phyloP scores from a whole-genome alignment of 192 early-diverging fungal genomes.

The Coemansia sp. region DNA sequence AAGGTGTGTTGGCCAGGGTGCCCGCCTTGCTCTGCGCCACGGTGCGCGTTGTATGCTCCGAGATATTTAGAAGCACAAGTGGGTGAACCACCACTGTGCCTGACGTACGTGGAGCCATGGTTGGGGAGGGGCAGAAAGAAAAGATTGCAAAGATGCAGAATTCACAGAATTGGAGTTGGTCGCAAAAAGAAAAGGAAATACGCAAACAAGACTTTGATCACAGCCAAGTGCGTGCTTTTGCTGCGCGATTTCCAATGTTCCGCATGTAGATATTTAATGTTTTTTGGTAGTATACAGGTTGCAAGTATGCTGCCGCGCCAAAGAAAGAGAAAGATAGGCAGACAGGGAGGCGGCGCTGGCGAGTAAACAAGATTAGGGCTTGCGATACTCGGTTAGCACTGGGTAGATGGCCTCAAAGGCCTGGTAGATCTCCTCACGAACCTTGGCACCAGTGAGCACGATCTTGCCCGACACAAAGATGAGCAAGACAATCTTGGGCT shows the following conservation, averaged over 20 bases:
- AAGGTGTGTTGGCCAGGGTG: conserved; percentile 4
- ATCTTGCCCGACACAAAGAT: conserved; percentile 99
- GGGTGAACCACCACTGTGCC: conserved; percentile 43
- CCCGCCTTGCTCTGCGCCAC: conserved; percentile 21
- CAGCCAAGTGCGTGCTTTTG: too few relatives aligned
- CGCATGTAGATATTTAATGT: not conserved
- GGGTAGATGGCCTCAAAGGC: conserved; percentile 98
- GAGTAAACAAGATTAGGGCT: conserved; percentile 40
- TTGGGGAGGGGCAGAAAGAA: not conserved
- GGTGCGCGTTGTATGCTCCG: conserved; percentile 47
- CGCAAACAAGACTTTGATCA: too few relatives aligned
- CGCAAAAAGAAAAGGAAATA: not conserved
- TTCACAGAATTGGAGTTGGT: not conserved
- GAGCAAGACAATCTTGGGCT: conserved; percentile 96
- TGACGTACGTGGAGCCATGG: conserved; percentile 8
- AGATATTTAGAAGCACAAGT: conserved; percentile 47
- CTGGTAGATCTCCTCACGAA: conserved; percentile 96
- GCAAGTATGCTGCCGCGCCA: not conserved
- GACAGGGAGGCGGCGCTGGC: not conserved
- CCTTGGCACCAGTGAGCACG: conserved; percentile 98
- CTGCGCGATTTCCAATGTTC: too few relatives aligned
- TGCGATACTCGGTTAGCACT: conserved; percentile 85
- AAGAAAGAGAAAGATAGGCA: not conserved
- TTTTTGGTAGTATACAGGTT: not conserved
- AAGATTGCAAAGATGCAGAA: conserved; percentile 3